A percentile compares a stretch with the other conserved stretches of the same genome.
These are phyloP conservation scores for Aspergillus nomiae DNA, from an alignment of 2,329 filamentous ascomycete genomes.

Conservation along the genomic window DNA sequence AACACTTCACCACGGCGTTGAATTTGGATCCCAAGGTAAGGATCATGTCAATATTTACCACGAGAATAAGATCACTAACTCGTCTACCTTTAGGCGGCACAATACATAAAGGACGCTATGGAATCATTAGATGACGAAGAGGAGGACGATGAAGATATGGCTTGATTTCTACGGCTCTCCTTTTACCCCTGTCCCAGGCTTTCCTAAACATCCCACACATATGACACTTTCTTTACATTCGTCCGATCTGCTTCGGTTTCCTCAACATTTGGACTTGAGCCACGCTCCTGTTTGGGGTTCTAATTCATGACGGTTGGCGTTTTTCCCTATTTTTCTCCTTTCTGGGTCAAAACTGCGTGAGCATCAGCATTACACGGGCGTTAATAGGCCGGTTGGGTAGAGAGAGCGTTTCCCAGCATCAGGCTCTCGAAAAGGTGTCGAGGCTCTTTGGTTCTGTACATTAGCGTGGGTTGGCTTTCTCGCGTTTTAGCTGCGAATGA, in stretches of 20 bases:
- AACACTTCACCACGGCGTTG: slow-evolving; percentile 90
- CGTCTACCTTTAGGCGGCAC: slow-evolving; percentile 66
- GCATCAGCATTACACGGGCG: slow-evolving; percentile 30
- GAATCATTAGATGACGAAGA: slow-evolving; percentile 78
- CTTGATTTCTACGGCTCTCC: slow-evolving; percentile 28
- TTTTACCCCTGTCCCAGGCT: slow-evolving; percentile 14
- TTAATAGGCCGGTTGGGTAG: slow-evolving; percentile 29
- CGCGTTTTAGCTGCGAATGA: slow-evolving; percentile 21
- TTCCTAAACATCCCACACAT: slow-evolving; percentile 15
- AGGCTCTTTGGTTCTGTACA: slow-evolving; percentile 37
- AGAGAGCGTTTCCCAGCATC: slow-evolving; percentile 29
- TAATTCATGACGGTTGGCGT: slow-evolving; percentile 22
- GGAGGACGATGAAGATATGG: slow-evolving; percentile 59
- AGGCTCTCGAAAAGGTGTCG: slow-evolving; percentile 23
- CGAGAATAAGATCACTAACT: not conserved
- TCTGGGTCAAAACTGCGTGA: slow-evolving; percentile 20
- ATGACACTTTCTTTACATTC: slow-evolving; percentile 12
- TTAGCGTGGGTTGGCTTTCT: slow-evolving; percentile 33
- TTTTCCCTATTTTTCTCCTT: slow-evolving; percentile 11
- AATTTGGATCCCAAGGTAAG: slow-evolving; percentile 94
- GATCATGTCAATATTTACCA: not conserved
- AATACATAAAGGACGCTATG: slow-evolving; percentile 95
- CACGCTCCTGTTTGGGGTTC: slow-evolving; percentile 6
- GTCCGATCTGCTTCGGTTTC: not conserved
- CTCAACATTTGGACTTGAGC: not conserved